Evolutionary conservation across 768 basidiomycete species (phyloP), one percentile per base, ranked within the genome.

Genomic region (Nidula microcarpa): DNA sequence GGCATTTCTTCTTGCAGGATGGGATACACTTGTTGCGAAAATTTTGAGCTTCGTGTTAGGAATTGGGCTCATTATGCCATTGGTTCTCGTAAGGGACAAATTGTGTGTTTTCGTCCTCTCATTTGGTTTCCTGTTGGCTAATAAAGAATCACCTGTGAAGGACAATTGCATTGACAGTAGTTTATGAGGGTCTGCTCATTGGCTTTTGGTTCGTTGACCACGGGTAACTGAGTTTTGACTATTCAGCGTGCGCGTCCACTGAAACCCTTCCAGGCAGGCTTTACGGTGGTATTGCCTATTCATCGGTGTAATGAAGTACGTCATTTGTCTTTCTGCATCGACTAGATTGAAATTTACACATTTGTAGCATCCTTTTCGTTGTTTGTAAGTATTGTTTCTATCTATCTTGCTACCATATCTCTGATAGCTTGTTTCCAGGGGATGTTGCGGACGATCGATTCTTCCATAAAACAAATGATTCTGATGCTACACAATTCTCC

Each of bases 131-230:
- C 33, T 37, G 6, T 18, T 34, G 33, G 33, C n/a, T 41, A 32
- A 35, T n/a, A 41, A 23, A n/a, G 49, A 11, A 18, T 35, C 37
- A 37, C 39, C 41, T 45, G 32, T 53, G 49, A 67, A 97, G 94
- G 55, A 96, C 94, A 23, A 94, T 95, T 60, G 54, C 89, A 8
- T 79, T 96, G 41, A 94, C 91, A 18, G 60, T 91, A 18, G 66
- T 85, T 8, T 95, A 92, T 60, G 94, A 97, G 68, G 93, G 81
- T 7, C 71, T 97, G 18, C 75, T 98, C 46, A 81, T 98, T 53
- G 94, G 91, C 0, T 91, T 98, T 59, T 97, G 95, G 94, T 97
- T 96, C 66, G 84, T 94, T 43, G 92, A 87, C 63, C 95, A 98
- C 67, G 94, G 79, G 92, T 88, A 67, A 59, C 86, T 77, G 30